Evolutionary conservation across 116 monocot species (phyloP).

Genomic region (Thalassia testudinum): DNA sequence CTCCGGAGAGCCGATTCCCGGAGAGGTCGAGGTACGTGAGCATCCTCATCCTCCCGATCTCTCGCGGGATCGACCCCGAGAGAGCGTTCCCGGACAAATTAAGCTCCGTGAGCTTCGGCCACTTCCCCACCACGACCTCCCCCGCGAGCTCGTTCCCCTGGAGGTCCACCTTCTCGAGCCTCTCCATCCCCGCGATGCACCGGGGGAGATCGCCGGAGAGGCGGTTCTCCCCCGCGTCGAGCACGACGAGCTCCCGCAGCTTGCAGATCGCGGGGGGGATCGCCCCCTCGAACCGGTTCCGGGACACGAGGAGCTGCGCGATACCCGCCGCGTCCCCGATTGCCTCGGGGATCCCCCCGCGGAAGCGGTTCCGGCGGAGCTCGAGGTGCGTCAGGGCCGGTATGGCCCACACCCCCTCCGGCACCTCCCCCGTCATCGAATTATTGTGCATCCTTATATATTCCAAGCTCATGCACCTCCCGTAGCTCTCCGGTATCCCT

Average conservation of each 20-base stretch:
- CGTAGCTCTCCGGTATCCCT: constrained; percentile 18
- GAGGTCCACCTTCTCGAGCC: constrained; percentile 17
- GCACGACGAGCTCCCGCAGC: constrained; percentile 4
- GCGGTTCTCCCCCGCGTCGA: constrained; percentile 11
- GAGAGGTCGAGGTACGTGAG: constrained; percentile 45
- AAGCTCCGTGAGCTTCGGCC: constrained; percentile 20
- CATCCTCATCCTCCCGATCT: constrained; percentile 15
- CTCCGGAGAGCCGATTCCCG: constrained; percentile 21
- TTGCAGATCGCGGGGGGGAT: constrained; percentile 8
- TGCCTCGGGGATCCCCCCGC: constrained; percentile 16
- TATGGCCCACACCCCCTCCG: constrained; percentile 23
- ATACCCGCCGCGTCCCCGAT: constrained; percentile 24
- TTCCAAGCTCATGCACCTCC: constrained; percentile 17
- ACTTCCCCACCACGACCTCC: constrained; percentile 9
- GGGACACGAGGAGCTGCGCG: constrained; percentile 12
- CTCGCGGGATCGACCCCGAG: constrained; percentile 19
- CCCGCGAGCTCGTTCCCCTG: constrained; percentile 25
- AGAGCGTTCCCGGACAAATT: constrained; percentile 25
- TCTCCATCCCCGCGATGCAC: constrained; percentile 7
- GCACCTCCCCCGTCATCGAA: constrained; percentile 30
- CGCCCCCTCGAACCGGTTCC: constrained; percentile 8
- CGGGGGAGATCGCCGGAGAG: constrained; percentile 22
- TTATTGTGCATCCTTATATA: constrained; percentile 40
- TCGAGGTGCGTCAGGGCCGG: constrained; percentile 18
- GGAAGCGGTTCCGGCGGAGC: constrained; percentile 19